Evolutionary conservation across 2,329 filamentous ascomycete genomes (phyloP).

Genomic region (Camillea tinctor): DNA sequence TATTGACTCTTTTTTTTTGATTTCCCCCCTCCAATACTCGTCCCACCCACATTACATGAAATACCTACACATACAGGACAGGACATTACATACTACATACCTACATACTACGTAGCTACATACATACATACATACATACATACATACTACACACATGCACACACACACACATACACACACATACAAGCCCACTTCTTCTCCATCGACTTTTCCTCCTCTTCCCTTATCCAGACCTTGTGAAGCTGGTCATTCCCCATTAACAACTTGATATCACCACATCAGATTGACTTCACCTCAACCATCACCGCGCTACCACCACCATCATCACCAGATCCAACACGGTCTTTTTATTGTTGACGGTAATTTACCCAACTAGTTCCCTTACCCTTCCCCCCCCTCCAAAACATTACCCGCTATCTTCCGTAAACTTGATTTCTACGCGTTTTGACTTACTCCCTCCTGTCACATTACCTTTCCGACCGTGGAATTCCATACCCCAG

Average conservation of each 20-base stretch:
- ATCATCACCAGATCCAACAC: not conserved
- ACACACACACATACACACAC: conserved; percentile 7
- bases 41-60: not conserved
- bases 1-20: not conserved
- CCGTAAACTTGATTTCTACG: not conserved
- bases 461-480: not conserved
- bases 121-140: too few species aligned
- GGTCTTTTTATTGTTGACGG: not conserved
- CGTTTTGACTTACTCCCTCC: not conserved
- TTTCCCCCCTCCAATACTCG: not conserved
- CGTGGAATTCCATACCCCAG: not conserved
- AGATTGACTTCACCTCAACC: too few species aligned
- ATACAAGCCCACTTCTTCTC: conserved; percentile 12
- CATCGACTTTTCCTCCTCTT: conserved; percentile 7
- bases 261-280: not conserved
- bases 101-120: too few species aligned
- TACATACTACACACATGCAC: not conserved
- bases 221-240: not conserved
- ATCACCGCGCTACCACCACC: too few species aligned
- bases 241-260: not conserved
- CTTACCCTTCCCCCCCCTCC: not conserved
- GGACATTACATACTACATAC: too few species aligned
- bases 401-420: not conserved
- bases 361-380: not conserved
- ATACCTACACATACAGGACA: conserved; percentile 6